These are phyloP conservation scores for Apiospora marii DNA, from an alignment of 2,329 filamentous ascomycete genomes.

Conservation along the genomic window DNA sequence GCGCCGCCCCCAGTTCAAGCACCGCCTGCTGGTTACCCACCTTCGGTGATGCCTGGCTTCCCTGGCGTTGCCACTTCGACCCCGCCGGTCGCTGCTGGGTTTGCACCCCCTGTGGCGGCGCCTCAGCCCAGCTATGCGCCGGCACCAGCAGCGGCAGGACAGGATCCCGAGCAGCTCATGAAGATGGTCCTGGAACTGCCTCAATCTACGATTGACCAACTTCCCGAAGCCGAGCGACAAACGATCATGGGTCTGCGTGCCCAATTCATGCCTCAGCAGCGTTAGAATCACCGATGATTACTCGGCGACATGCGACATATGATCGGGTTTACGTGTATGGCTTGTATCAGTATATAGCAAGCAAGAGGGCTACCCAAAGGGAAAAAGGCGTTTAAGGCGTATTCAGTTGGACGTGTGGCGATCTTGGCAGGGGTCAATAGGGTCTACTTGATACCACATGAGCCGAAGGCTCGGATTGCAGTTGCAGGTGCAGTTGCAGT, in stretches of 20 bases:
- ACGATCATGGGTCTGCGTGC: slow-evolving; percentile 83
- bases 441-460: slow-evolving; percentile 14
- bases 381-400: slow-evolving; percentile 17
- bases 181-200: slow-evolving; percentile 83
- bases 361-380: slow-evolving; percentile 2
- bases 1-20: slow-evolving; percentile 49
- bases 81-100: slow-evolving; percentile 56
- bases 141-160: slow-evolving; percentile 48
- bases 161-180: slow-evolving; percentile 76
- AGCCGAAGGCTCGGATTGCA: slow-evolving; percentile 11
- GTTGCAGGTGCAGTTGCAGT: neutral
- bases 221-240: slow-evolving; percentile 76
- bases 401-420: slow-evolving; percentile 17
- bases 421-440: slow-evolving; percentile 17
- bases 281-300: neutral
- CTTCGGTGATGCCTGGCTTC: slow-evolving; percentile 45
- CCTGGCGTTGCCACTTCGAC: slow-evolving; percentile 53
- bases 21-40: slow-evolving; percentile 46
- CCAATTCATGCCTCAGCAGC: slow-evolving; percentile 50
- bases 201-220: slow-evolving; percentile 78
- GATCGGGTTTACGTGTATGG: neutral
- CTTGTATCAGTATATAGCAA: slow-evolving; percentile 9
- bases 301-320: neutral
- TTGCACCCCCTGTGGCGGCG: slow-evolving; percentile 50
- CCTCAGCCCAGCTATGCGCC: slow-evolving; percentile 51